Evolutionary conservation across 2,329 filamentous ascomycete genomes (phyloP).

Genomic region (Trichophyton simii): DNA sequence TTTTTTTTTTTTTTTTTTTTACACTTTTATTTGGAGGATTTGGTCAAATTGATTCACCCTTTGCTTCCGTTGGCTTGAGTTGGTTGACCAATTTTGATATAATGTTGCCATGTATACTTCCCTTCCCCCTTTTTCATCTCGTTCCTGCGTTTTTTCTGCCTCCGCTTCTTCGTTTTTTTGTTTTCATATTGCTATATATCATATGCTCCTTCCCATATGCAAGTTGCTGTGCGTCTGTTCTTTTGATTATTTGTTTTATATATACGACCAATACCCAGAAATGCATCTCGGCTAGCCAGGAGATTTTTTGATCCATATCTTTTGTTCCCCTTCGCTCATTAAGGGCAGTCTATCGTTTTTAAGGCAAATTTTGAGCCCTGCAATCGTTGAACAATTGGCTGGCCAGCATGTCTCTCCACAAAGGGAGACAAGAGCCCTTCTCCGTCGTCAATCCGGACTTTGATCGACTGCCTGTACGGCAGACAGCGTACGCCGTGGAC

Average conservation of each 20-base stretch:
- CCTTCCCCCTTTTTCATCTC: background rate
- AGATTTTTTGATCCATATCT: background rate
- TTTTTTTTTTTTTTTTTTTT: background rate
- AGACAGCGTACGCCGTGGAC: background rate
- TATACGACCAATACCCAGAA: slow-evolving; percentile 1
- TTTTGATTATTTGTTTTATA: background rate
- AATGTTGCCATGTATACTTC: background rate
- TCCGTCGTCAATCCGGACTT: background rate
- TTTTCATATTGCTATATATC: background rate
- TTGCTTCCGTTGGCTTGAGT: no score
- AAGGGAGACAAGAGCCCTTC: background rate
- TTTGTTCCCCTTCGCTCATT: background rate
- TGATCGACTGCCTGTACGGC: background rate
- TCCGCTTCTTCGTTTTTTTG: background rate
- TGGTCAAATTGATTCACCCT: no score
- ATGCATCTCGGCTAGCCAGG: background rate
- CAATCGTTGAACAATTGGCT: background rate
- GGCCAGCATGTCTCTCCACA: background rate
- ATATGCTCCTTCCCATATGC: background rate
- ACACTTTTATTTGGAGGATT: background rate
- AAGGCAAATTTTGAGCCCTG: background rate
- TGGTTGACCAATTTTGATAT: background rate
- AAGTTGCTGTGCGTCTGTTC: background rate
- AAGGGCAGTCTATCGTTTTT: background rate
- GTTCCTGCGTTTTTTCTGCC: background rate